phyloP scores from a whole-genome alignment of 306 rosid genomes.

The Trifolium subterraneum region DNA sequence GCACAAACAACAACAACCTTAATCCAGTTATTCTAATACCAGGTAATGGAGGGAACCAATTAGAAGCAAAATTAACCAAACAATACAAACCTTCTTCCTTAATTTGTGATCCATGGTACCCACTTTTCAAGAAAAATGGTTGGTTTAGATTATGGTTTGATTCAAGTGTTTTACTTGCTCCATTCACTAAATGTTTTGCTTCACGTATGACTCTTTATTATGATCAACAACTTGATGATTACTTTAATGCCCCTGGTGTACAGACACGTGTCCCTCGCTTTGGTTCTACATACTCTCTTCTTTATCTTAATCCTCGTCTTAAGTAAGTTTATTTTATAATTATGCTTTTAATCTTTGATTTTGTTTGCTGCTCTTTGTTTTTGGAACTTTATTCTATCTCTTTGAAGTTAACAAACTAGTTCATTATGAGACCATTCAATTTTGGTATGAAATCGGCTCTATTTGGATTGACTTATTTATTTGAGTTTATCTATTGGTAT shows the following conservation, averaged over 20 bases:
- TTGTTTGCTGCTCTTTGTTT: not conserved
- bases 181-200: slow-evolving; percentile 83
- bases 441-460: not conserved
- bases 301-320: slow-evolving; percentile 75
- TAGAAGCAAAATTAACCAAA: slow-evolving; percentile 66
- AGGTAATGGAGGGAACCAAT: slow-evolving; percentile 89
- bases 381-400: not conserved
- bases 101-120: slow-evolving; percentile 72
- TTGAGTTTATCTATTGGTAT: too few relatives aligned
- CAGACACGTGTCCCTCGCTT: slow-evolving; percentile 69
- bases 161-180: slow-evolving; percentile 63
- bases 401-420: not conserved
- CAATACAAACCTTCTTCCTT: slow-evolving; percentile 62
- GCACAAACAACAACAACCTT: slow-evolving; percentile 41
- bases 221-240: slow-evolving; percentile 61
- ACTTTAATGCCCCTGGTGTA: slow-evolving; percentile 69
- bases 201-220: slow-evolving; percentile 81
- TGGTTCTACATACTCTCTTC: slow-evolving; percentile 78
- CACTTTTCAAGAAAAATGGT: slow-evolving; percentile 54
- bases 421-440: not conserved
- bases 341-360: not conserved
- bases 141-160: slow-evolving; percentile 97
- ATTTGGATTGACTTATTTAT: too few relatives aligned
- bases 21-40: slow-evolving; percentile 81
- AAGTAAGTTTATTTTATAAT: slow-evolving; percentile 51